These are phyloP conservation scores for Crithidia bombi DNA, from an alignment of 208 protist species.

Conservation along the genomic window DNA sequence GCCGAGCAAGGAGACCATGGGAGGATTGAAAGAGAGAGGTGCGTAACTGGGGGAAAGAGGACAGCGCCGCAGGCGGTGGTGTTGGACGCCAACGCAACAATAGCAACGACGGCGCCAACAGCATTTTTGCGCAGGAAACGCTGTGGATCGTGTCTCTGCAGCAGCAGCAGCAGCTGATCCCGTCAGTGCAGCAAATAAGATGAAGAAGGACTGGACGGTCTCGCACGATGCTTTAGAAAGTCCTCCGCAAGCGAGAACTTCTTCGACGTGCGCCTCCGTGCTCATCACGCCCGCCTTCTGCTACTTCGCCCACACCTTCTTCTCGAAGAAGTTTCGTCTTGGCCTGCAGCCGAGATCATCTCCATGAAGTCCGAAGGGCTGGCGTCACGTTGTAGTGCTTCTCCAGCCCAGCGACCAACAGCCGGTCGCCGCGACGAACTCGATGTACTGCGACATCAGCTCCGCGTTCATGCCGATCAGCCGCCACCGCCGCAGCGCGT, in stretches of 20 bases:
- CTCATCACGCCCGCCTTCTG: conserved; percentile 97
- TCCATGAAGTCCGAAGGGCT: conserved; percentile 99
- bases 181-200: no score
- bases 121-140: no score
- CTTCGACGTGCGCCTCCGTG: conserved; percentile 63
- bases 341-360: conserved; percentile 98
- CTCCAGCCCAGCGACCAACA: conserved; percentile 95
- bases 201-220: no score
- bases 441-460: conserved; percentile 99
- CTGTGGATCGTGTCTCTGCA: no score
- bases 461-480: conserved; percentile 99
- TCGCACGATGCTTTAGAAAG: conserved; percentile 68
- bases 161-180: no score
- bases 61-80: not conserved
- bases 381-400: conserved; percentile 96
- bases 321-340: conserved; percentile 99
- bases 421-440: conserved; percentile 99
- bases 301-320: conserved; percentile 99
- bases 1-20: not conserved
- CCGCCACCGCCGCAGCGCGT: conserved; percentile 96
- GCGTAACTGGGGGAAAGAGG: not conserved
- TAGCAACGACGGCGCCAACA: no score
- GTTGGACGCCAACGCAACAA: not conserved
- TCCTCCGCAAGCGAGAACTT: conserved; percentile 92
- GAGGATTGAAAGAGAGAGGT: conserved; percentile 3